phyloP scores from a whole-genome alignment of 139 green algal genomes.

The Parachlorella kessleri region DNA sequence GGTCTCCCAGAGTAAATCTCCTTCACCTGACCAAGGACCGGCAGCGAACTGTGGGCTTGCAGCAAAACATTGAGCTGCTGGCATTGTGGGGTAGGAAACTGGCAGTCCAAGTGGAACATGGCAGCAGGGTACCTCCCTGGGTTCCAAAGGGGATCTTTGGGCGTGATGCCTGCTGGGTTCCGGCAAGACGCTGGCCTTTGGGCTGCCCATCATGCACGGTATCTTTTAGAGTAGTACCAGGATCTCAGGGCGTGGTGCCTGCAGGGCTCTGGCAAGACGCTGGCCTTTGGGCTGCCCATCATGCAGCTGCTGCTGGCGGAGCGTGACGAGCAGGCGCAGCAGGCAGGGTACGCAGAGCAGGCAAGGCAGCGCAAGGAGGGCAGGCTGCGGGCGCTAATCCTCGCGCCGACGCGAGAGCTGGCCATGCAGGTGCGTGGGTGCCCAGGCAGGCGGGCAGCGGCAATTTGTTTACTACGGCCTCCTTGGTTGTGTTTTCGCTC shows the following conservation, averaged over 20 bases:
- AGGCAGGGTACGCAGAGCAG: background rate
- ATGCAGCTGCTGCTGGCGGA: conserved; percentile 74
- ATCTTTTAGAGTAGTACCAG: too few species aligned
- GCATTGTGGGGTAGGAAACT: too few species aligned
- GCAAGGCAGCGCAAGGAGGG: background rate
- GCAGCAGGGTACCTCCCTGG: too few species aligned
- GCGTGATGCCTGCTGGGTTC: conserved; percentile 83
- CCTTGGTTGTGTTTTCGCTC: background rate
- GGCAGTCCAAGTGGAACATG: too few species aligned
- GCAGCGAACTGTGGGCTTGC: too few species aligned
- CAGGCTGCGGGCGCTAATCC: conserved; percentile 87
- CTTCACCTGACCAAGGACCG: too few species aligned
- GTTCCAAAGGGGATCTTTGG: too few species aligned
- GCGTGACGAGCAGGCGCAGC: background rate
- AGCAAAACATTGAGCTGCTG: too few species aligned
- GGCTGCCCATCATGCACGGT: conserved; percentile 95
- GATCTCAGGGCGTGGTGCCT: too few species aligned
- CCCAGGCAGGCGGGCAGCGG: background rate
- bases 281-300: conserved; percentile 97
- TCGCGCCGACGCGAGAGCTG: conserved; percentile 94
- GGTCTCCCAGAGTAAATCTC: too few species aligned
- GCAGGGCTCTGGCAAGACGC: conserved; percentile 95
- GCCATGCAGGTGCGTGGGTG: conserved; percentile 80
- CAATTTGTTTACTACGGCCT: background rate
- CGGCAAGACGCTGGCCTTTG: conserved; percentile 99